phyloP scores from a whole-genome alignment of 768 basidiomycete species.

The Kwoniella bestiolae region DNA sequence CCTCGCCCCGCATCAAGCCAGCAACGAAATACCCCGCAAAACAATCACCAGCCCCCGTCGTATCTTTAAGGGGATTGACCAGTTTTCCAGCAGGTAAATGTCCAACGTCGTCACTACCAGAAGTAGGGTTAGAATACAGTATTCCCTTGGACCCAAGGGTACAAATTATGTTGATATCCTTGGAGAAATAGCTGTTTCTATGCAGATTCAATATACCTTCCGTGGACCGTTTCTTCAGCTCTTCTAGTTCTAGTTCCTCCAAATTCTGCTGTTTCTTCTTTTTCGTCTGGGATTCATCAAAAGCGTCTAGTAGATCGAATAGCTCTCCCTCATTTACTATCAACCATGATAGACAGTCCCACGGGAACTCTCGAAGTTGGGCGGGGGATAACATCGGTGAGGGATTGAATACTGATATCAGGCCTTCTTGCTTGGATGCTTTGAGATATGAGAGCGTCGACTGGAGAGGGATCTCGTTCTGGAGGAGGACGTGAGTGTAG shows the following conservation, averaged over 20 bases:
- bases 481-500: conserved; percentile 58
- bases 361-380: conserved; percentile 55
- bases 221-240: conserved; percentile 2
- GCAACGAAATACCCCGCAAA: conserved; percentile 56
- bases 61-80: conserved; percentile 45
- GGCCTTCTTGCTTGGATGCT: conserved; percentile 19
- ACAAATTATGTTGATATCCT: conserved; percentile 40
- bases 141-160: conserved; percentile 53
- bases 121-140: conserved; percentile 26
- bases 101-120: conserved; percentile 4
- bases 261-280: not conserved
- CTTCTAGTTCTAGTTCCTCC: not conserved
- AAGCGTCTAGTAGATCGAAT: conserved; percentile 33
- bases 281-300: not conserved
- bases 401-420: conserved; percentile 59
- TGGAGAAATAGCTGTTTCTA: conserved; percentile 10
- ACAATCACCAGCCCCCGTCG: conserved; percentile 57
- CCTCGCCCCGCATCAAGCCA: conserved; percentile 45
- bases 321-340: conserved; percentile 60
- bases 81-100: conserved; percentile 49
- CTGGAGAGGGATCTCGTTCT: conserved; percentile 60
- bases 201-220: conserved; percentile 20
- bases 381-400: conserved; percentile 57
- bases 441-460: conserved; percentile 51
- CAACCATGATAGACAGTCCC: conserved; percentile 57